Base-by-base conservation (phyloP, 805 yeast species). In the Torulaspora indica region DNA sequence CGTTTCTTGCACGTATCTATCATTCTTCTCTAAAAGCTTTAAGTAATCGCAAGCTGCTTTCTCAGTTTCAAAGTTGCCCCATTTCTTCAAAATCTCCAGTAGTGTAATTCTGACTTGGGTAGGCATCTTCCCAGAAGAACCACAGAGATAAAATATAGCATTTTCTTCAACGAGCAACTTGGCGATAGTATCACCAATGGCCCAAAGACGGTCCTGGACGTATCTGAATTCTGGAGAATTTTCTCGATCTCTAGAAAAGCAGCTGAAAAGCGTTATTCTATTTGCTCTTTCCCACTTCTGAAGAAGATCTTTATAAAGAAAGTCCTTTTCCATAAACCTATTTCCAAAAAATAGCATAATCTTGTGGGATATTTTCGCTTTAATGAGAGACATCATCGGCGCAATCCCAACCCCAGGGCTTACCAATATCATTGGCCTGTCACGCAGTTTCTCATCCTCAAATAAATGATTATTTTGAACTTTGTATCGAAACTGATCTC, bases 341-440 rank as follows among this genome's bases (percentile, higher is more conserved):
- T 83, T 83, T 1, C 98, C 98, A 48, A 78, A 77, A 54, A 90
- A 86, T 22, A 91, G 62, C 34, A 73, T 66, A 32, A 83, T 43
- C 0, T 49, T 47, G 7, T 44, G 32, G 5, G 54, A 52, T 4
- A 51, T 29, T 2, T 63, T 54, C 1, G 70, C 56, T 34, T 77
- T 77, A 10, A 91, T 73, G 32, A 90, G 57, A 1, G 86, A 75
- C 56, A 87, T 77, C 75, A 91, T 79, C 2, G 98, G 98, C 0
- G 99, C 98, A 8, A 93, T 72, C 2, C 99, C 99, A 0, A 98
- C 95, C 3, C 98, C 99, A 0, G 98, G 95, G 1, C 91, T 83
- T 3, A 91, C 73, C 76, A 91, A 70, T 3, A 93, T 66, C 20
- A 85, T 66, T 0, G 95, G 85, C 10, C 75, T 66, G 32, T 63